Percentiles rank a stretch among this genome's conserved stretches.
phyloP scores from a whole-genome alignment of 495 filamentous ascomycete species.

The Evernia prunastri region DNA sequence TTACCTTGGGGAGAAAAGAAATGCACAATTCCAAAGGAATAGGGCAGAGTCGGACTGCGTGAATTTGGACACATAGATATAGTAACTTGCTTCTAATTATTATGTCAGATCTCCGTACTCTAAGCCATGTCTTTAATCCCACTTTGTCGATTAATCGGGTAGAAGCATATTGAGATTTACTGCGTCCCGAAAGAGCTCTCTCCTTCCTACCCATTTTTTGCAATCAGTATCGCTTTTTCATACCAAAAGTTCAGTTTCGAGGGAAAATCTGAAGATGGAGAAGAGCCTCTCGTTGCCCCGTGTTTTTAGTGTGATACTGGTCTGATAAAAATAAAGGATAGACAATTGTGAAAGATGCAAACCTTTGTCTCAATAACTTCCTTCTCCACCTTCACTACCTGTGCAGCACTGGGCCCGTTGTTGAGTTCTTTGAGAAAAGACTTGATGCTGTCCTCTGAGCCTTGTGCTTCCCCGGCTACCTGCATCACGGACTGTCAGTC shows the following conservation, averaged over 20 bases:
- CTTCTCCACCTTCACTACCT: conserved; percentile 42
- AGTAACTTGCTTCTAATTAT: background rate
- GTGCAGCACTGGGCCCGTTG: conserved; percentile 43
- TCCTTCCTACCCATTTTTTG: background rate
- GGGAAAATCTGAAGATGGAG: background rate
- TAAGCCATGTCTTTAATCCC: background rate
- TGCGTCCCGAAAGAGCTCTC: background rate
- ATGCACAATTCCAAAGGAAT: background rate
- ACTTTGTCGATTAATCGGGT: background rate
- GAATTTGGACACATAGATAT: background rate
- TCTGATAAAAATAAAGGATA: background rate
- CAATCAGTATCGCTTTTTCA: background rate
- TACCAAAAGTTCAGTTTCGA: background rate
- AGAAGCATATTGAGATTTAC: background rate
- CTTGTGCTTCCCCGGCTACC: conserved; percentile 91
- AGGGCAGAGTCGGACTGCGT: background rate
- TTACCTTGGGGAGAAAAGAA: background rate
- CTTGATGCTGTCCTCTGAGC: conserved; percentile 53
- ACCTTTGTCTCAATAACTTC: conserved; percentile 53
- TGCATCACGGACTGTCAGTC: conserved; percentile 29
- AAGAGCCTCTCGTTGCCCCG: background rate
- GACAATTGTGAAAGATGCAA: conserved; percentile 58
- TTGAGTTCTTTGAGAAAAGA: conserved; percentile 70
- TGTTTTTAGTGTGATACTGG: background rate
- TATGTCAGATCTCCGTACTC: background rate